Evolutionary conservation across 306 rosid genomes (phyloP).

Genomic region (Herpetospermum pedunculosum): DNA sequence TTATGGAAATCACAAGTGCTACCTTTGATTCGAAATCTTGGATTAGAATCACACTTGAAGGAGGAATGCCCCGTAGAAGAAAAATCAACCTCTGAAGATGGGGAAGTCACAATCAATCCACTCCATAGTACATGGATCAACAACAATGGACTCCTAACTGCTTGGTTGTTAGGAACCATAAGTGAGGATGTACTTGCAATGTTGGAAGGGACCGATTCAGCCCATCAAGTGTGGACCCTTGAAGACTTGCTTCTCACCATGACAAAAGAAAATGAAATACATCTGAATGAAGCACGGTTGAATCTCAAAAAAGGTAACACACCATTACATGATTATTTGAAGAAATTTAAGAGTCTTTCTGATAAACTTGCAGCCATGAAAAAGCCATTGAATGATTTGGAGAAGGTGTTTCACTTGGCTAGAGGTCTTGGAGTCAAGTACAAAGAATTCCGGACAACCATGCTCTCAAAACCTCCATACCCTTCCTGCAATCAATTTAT

Average conservation of each 20-base stretch:
- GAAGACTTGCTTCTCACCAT: neutral
- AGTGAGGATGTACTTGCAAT: neutral
- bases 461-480: neutral
- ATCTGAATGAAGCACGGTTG: neutral
- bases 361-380: neutral
- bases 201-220: neutral
- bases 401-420: neutral
- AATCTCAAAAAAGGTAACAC: no score
- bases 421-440: neutral
- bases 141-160: neutral
- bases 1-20: neutral
- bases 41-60: neutral
- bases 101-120: neutral
- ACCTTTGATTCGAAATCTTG: neutral
- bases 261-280: neutral
- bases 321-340: neutral
- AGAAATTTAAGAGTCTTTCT: no score
- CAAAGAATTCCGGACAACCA: neutral
- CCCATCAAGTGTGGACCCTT: neutral
- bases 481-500: neutral
- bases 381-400: neutral
- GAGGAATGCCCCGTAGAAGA: neutral
- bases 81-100: neutral
- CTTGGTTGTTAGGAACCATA: neutral
- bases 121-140: neutral